A percentile compares a stretch with the other conserved stretches of the same genome.
Evolutionary conservation across 2,329 filamentous ascomycete genomes (phyloP).

Genomic region (Phaeoacremonium minimum): DNA sequence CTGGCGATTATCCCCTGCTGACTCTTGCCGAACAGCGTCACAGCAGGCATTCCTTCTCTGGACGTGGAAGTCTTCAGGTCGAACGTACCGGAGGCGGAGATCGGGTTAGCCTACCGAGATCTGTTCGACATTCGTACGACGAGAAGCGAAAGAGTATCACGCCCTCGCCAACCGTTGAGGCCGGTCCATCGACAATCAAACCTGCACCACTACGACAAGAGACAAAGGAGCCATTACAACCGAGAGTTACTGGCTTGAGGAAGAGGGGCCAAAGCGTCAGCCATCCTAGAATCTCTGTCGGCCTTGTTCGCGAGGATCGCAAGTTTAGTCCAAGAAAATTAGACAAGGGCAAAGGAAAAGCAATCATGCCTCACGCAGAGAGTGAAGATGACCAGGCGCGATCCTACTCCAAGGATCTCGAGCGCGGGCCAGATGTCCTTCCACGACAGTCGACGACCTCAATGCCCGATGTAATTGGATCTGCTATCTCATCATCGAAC

Average conservation of each 20-base stretch:
- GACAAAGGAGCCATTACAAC: constrained; percentile 5
- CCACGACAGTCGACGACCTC: constrained; percentile 44
- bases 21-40: constrained; percentile 46
- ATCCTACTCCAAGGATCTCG: constrained; percentile 46
- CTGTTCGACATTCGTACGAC: constrained; percentile 51
- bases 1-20: constrained; percentile 47
- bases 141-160: constrained; percentile 30
- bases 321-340: constrained; percentile 15
- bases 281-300: constrained; percentile 7
- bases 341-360: constrained; percentile 48
- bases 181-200: constrained; percentile 6
- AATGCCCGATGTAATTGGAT: constrained; percentile 46
- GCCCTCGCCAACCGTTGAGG: constrained; percentile 19
- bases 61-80: constrained; percentile 46
- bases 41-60: constrained; percentile 34
- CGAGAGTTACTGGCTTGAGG: constrained; percentile 15
- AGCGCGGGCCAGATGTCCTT: constrained; percentile 45
- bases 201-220: constrained; percentile 13
- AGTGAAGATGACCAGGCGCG: constrained; percentile 24
- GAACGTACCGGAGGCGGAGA: constrained; percentile 42
- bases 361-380: constrained; percentile 35
- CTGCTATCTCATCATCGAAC: constrained; percentile 50
- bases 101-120: constrained; percentile 49
- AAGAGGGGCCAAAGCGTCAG: constrained; percentile 23
- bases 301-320: not conserved